Conservation (phyloP, 2,329 filamentous ascomycete species). For the Trichoderma harzianum region DNA sequence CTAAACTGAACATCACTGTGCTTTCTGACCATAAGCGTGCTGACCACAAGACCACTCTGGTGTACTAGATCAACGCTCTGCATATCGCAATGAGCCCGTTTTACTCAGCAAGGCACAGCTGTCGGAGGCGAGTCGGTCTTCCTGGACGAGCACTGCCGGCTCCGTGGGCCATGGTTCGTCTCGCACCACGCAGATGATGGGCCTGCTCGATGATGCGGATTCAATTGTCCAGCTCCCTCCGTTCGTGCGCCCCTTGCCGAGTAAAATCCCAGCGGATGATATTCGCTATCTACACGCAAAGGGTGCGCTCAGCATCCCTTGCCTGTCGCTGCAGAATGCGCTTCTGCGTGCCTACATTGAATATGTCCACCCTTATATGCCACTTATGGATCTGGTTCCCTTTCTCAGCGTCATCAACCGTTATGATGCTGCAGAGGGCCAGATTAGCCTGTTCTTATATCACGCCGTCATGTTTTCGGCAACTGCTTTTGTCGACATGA, state of each 20-base stretch:
- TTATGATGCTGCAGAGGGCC: conserved; percentile 65
- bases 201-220: conserved; percentile 48
- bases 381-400: conserved; percentile 68
- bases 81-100: conserved; percentile 33
- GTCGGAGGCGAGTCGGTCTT: conserved; percentile 24
- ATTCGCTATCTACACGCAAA: conserved; percentile 79
- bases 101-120: conserved; percentile 25
- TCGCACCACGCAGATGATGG: conserved; percentile 42
- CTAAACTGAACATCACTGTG: background rate
- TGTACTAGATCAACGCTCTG: conserved; percentile 35
- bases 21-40: conserved; percentile 16
- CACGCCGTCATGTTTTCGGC: conserved; percentile 95
- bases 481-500: conserved; percentile 81
- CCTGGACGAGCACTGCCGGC: conserved; percentile 19
- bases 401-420: conserved; percentile 59
- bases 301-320: conserved; percentile 76
- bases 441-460: conserved; percentile 81
- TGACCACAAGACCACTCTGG: conserved; percentile 32
- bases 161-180: conserved; percentile 31
- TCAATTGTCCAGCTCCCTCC: conserved; percentile 49
- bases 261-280: conserved; percentile 75
- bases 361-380: conserved; percentile 93
- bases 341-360: conserved; percentile 80
- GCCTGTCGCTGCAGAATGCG: conserved; percentile 68
- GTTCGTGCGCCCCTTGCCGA: conserved; percentile 77